Evolutionary conservation across 129 eudicot genomes (phyloP).

Genomic region (Lactuca sativa): DNA sequence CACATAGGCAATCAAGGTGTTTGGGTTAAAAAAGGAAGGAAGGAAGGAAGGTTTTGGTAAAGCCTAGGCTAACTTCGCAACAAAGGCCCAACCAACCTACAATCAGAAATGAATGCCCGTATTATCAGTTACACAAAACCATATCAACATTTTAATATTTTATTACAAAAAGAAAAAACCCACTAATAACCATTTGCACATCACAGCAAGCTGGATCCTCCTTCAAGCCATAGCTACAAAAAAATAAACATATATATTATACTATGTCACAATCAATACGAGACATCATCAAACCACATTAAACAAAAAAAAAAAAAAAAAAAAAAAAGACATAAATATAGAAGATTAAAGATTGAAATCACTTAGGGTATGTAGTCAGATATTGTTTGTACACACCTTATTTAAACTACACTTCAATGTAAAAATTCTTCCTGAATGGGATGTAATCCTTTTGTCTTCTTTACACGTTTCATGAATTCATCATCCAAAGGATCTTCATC

Average conservation of each 20-base stretch:
- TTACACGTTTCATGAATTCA: slow-evolving; percentile 77
- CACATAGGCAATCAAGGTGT: background rate
- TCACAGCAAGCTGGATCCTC: slow-evolving; percentile 33
- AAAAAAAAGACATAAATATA: slow-evolving; percentile 5
- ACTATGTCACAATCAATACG: slow-evolving; percentile 17
- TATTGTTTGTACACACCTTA: too few relatives aligned
- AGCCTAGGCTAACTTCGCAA: slow-evolving; percentile 23
- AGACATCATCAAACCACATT: slow-evolving; percentile 27
- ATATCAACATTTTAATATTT: slow-evolving; percentile 26
- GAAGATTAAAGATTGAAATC: slow-evolving; percentile 3
- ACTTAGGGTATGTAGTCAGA: too few relatives aligned
- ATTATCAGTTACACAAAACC: slow-evolving; percentile 38
- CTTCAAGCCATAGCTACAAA: slow-evolving; percentile 39
- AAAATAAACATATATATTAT: too few relatives aligned
- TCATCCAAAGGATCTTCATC: slow-evolving; percentile 64
- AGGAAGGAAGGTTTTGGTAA: slow-evolving; percentile 19
- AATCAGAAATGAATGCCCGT: slow-evolving; percentile 41
- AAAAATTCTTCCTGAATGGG: too few relatives aligned
- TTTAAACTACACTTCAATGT: too few relatives aligned
- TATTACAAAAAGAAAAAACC: slow-evolving; percentile 12
- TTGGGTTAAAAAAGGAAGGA: slow-evolving; percentile 11
- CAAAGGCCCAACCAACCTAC: slow-evolving; percentile 41
- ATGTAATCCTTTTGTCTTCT: slow-evolving; percentile 53
- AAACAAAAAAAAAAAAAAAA: slow-evolving; percentile 12
- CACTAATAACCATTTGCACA: slow-evolving; percentile 31